Conservation (phyloP, 2,329 filamentous ascomycete species). For the Phyllosticta capitalensis region DNA sequence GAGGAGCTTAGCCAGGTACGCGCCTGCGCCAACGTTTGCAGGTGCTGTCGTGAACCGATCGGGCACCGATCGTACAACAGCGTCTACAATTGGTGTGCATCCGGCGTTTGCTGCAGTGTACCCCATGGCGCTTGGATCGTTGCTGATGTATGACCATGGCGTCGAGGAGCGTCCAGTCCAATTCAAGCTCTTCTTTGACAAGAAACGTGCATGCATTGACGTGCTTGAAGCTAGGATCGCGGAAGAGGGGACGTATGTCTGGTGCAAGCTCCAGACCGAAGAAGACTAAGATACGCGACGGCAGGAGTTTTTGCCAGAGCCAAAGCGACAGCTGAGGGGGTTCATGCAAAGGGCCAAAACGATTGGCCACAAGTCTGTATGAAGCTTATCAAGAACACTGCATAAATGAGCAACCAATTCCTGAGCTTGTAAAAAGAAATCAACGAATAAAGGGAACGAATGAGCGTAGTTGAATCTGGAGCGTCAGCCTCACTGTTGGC, state of each 20-base stretch:
- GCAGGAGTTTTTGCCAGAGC: neutral
- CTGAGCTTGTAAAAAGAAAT: neutral
- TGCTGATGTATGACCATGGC: neutral
- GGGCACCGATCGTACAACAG: slow-evolving; percentile 5
- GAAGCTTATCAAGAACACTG: neutral
- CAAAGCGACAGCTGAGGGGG: neutral
- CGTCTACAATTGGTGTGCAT: neutral
- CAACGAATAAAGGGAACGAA: neutral
- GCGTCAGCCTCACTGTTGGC: neutral
- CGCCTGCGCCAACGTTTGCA: slow-evolving; percentile 3
- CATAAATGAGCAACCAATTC: neutral
- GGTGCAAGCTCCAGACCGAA: neutral
- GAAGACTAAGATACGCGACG: neutral
- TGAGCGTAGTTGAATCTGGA: neutral
- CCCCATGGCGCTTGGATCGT: neutral
- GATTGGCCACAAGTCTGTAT: neutral
- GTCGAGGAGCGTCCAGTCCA: neutral
- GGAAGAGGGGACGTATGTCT: neutral
- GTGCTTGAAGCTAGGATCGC: neutral
- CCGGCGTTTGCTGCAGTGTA: neutral
- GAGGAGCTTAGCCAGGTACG: slow-evolving; percentile 5
- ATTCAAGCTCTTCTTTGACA: neutral
- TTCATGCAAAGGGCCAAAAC: neutral
- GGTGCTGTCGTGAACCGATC: slow-evolving; percentile 3
- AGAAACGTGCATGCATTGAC: neutral